A percentile compares a stretch with the other conserved stretches of the same genome.
Conservation (phyloP, 169 alveolate genomes). For the Plasmodium inui region DNA sequence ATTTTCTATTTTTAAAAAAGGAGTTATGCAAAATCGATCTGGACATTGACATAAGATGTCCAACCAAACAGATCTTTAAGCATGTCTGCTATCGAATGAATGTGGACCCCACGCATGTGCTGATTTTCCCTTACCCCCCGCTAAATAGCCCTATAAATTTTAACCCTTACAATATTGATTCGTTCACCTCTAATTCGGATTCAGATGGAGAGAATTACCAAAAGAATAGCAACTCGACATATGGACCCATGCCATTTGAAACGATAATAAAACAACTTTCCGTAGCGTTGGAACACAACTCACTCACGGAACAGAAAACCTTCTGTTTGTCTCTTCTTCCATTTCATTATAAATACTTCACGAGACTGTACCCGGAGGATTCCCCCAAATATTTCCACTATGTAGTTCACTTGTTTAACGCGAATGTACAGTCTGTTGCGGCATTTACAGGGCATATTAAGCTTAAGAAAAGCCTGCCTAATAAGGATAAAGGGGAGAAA, state of each 20-base stretch:
- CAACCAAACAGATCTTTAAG: constrained; percentile 82
- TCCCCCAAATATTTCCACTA: constrained; percentile 58
- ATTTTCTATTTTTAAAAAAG: constrained; percentile 57
- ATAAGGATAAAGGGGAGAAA: not conserved
- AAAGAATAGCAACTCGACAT: not conserved
- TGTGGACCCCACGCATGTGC: constrained; percentile 84
- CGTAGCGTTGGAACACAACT: constrained; percentile 42
- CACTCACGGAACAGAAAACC: constrained; percentile 58
- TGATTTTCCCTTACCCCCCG: constrained; percentile 81
- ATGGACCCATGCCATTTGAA: constrained; percentile 56
- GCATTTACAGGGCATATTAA: constrained; percentile 71
- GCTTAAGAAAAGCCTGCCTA: not conserved
- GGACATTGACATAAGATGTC: constrained; percentile 82
- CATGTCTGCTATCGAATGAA: constrained; percentile 84
- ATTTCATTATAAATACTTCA: constrained; percentile 67
- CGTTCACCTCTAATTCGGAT: constrained; percentile 41
- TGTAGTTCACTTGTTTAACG: constrained; percentile 61
- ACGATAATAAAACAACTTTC: constrained; percentile 63
- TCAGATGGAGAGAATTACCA: constrained; percentile 14
- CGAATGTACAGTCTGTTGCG: constrained; percentile 74
- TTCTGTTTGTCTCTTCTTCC: constrained; percentile 69
- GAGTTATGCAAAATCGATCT: constrained; percentile 67
- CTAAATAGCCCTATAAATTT: constrained; percentile 58
- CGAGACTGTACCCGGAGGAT: constrained; percentile 50
- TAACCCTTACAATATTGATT: constrained; percentile 72